A percentile compares a stretch with the other conserved stretches of the same genome.
Evolutionary conservation across 306 rosid species (phyloP).

Genomic region (Vigna hirtella): DNA sequence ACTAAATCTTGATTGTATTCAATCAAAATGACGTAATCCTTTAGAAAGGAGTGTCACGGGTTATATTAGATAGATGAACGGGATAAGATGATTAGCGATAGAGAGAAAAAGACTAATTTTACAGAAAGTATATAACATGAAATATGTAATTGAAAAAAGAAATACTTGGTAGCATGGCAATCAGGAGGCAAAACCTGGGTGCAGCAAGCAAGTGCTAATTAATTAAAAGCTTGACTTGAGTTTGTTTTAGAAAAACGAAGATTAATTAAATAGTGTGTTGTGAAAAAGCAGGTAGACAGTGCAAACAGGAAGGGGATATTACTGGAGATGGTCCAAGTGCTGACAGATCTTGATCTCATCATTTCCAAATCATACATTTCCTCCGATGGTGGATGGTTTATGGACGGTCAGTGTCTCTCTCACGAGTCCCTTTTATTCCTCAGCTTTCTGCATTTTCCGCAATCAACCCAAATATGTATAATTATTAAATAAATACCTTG

Average conservation of each 20-base stretch:
- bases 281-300: slow-evolving; percentile 78
- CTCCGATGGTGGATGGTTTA: slow-evolving; percentile 96
- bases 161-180: background rate
- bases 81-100: background rate
- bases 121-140: background rate
- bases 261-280: background rate
- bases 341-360: slow-evolving; percentile 93
- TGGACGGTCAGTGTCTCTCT: slow-evolving; percentile 75
- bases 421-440: background rate
- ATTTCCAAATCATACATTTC: slow-evolving; percentile 93
- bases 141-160: background rate
- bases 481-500: slow-evolving; percentile 15
- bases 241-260: background rate
- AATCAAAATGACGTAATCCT: slow-evolving; percentile 43
- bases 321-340: slow-evolving; percentile 92
- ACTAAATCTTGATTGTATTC: slow-evolving; percentile 22
- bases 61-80: background rate
- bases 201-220: background rate
- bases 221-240: background rate
- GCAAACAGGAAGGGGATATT: slow-evolving; percentile 94
- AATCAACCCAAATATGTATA: background rate
- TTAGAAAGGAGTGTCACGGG: background rate
- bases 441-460: background rate
- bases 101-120: background rate
- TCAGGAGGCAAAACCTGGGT: background rate